Evolutionary conservation across 1,284 basidiomycete species (phyloP).

Genomic region (Sanghuangporus baumii): DNA sequence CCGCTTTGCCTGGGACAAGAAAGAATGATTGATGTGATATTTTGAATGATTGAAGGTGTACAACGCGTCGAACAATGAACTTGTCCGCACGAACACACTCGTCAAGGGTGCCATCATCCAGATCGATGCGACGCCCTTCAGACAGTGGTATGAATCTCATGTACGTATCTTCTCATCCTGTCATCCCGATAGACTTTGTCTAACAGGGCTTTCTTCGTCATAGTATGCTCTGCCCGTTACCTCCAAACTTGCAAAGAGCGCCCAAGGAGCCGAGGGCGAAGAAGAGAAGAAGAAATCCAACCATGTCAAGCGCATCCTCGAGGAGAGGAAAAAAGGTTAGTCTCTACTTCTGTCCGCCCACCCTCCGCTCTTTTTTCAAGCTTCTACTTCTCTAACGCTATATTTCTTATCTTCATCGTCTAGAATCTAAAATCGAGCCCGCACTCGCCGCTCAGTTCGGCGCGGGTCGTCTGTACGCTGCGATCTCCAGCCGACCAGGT

Average conservation of each 20-base stretch:
- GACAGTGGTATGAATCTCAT: slow-evolving; percentile 97
- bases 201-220: background rate
- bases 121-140: slow-evolving; percentile 94
- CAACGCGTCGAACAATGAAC: slow-evolving; percentile 98
- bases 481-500: slow-evolving; percentile 88
- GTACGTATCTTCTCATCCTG: slow-evolving; percentile 43
- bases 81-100: slow-evolving; percentile 96
- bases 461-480: slow-evolving; percentile 86
- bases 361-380: background rate
- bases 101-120: slow-evolving; percentile 95
- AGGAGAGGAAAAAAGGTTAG: slow-evolving; percentile 85
- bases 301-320: slow-evolving; percentile 80
- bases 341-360: slow-evolving; percentile 6
- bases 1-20: background rate
- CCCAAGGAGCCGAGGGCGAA: slow-evolving; percentile 41
- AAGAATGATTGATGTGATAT: background rate
- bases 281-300: slow-evolving; percentile 79
- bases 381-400: slow-evolving; percentile 17
- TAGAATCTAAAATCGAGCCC: slow-evolving; percentile 85
- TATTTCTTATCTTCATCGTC: background rate
- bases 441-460: slow-evolving; percentile 83
- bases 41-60: slow-evolving; percentile 61
- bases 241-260: slow-evolving; percentile 71
- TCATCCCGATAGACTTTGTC: slow-evolving; percentile 5
- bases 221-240: slow-evolving; percentile 90